Conservation (phyloP, 495 filamentous ascomycete species). For the Penicillium canariense region DNA sequence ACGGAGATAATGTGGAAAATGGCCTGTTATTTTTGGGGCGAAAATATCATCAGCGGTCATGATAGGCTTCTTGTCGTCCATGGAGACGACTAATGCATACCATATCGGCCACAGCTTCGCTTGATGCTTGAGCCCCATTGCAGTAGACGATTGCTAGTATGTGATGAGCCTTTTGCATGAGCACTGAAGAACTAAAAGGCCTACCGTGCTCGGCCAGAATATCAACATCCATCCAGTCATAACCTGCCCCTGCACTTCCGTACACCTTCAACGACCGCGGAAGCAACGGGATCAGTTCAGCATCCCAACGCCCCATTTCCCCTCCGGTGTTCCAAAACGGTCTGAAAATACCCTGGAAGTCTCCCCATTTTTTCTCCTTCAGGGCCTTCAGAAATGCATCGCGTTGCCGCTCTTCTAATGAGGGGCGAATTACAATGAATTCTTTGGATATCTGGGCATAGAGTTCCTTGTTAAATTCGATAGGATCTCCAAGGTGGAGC, state of each 20-base stretch:
- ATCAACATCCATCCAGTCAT: slow-evolving; percentile 70
- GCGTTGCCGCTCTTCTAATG: no score
- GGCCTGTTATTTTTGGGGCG: no score
- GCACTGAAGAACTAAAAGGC: no score
- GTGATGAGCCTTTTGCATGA: no score
- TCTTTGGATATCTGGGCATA: slow-evolving; percentile 47
- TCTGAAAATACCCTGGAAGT: slow-evolving; percentile 66
- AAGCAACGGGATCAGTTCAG: slow-evolving; percentile 61
- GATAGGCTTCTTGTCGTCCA: no score
- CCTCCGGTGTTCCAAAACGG: slow-evolving; percentile 71
- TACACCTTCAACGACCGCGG: slow-evolving; percentile 58
- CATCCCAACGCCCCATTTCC: slow-evolving; percentile 66
- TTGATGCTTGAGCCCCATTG: slow-evolving; percentile 61
- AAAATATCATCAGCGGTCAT: no score
- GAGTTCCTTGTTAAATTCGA: slow-evolving; percentile 57
- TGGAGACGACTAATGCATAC: slow-evolving; percentile 59
- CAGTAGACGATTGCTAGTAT: slow-evolving; percentile 63
- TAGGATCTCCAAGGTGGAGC: slow-evolving; percentile 62
- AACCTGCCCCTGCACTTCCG: slow-evolving; percentile 69
- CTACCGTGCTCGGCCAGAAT: slow-evolving; percentile 45
- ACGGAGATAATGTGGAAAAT: slow-evolving; percentile 62
- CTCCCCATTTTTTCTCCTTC: slow-evolving; percentile 44
- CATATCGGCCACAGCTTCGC: slow-evolving; percentile 64
- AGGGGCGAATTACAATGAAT: slow-evolving; percentile 59
- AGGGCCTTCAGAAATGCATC: slow-evolving; percentile 58